phyloP scores from a whole-genome alignment of 2,329 filamentous ascomycete genomes.

The Harringtonia lauricola region DNA sequence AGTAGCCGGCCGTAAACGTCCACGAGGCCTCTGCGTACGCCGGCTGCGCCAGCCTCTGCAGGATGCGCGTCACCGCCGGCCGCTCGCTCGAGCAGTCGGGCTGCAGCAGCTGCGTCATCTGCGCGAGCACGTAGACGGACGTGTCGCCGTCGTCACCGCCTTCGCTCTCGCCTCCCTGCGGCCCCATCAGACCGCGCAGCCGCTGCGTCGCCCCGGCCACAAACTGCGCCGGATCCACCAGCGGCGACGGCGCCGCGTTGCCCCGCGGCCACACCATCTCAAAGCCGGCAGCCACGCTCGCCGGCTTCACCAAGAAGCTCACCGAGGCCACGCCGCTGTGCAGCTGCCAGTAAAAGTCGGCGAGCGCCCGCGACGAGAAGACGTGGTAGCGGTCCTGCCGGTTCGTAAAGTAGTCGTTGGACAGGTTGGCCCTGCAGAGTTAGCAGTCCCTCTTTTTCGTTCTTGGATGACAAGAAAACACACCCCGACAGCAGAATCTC shows the following conservation, averaged over 20 bases:
- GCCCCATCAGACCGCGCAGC: constrained; percentile 55
- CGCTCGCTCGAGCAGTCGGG: constrained; percentile 82
- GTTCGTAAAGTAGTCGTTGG: constrained; percentile 90
- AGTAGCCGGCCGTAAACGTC: constrained; percentile 97
- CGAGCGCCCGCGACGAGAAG: constrained; percentile 67
- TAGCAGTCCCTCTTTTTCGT: no score
- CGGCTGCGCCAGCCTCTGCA: constrained; percentile 54
- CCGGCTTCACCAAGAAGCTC: constrained; percentile 68
- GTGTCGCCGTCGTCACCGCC: constrained; percentile 37
- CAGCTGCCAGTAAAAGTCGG: constrained; percentile 71
- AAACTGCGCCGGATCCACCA: constrained; percentile 59
- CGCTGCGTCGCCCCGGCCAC: constrained; percentile 55
- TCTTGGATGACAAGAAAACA: constrained; percentile 10
- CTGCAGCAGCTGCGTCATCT: constrained; percentile 74
- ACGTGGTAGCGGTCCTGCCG: constrained; percentile 91
- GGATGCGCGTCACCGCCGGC: constrained; percentile 64
- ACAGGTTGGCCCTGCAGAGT: constrained; percentile 63
- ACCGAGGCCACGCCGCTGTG: constrained; percentile 69
- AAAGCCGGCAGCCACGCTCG: constrained; percentile 42
- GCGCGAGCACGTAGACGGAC: constrained; percentile 73
- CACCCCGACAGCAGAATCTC: constrained; percentile 90
- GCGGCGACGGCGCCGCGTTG: constrained; percentile 66
- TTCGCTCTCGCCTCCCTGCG: no score
- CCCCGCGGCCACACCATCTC: constrained; percentile 59
- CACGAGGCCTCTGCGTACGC: constrained; percentile 62